A percentile compares a stretch with the other conserved stretches of the same genome.
phyloP scores from a whole-genome alignment of 805 yeast genomes.

The Ogataea pilisensis region DNA sequence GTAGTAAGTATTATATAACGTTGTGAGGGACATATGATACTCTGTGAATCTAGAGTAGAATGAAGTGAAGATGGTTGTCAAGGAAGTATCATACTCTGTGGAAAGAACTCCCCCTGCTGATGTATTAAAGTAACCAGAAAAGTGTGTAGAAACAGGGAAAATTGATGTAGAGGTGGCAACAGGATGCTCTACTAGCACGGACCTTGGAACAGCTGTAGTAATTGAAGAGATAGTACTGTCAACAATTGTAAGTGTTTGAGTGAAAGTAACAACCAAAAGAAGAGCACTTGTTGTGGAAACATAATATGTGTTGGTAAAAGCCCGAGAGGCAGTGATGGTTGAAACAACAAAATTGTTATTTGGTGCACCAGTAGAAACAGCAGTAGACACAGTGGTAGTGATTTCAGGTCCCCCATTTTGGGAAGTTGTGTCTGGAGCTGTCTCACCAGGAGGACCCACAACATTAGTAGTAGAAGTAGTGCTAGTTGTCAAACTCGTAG shows the following conservation, averaged over 20 bases:
- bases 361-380: neutral
- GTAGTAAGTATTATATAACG: slow-evolving; percentile 4
- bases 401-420: no score
- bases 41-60: neutral
- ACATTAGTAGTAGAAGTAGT: slow-evolving; percentile 1
- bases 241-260: slow-evolving; percentile 9
- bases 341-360: neutral
- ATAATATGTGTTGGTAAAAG: slow-evolving; percentile 12
- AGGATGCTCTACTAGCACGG: slow-evolving; percentile 8
- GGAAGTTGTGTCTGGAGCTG: no score
- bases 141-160: slow-evolving; percentile 7
- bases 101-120: neutral
- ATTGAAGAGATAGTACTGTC: slow-evolving; percentile 6
- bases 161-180: slow-evolving; percentile 9
- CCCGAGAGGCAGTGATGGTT: slow-evolving; percentile 9
- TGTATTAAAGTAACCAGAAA: slow-evolving; percentile 12
- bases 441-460: no score
- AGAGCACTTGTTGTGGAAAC: slow-evolving; percentile 17
- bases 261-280: slow-evolving; percentile 17
- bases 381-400: neutral
- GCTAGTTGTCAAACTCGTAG: slow-evolving; percentile 9
- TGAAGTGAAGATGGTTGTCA: slow-evolving; percentile 1
- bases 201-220: slow-evolving; percentile 4
- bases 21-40: neutral
- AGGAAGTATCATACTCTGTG: neutral